phyloP scores from a whole-genome alignment of 257 asterid species.

The Primulina tabacum region DNA sequence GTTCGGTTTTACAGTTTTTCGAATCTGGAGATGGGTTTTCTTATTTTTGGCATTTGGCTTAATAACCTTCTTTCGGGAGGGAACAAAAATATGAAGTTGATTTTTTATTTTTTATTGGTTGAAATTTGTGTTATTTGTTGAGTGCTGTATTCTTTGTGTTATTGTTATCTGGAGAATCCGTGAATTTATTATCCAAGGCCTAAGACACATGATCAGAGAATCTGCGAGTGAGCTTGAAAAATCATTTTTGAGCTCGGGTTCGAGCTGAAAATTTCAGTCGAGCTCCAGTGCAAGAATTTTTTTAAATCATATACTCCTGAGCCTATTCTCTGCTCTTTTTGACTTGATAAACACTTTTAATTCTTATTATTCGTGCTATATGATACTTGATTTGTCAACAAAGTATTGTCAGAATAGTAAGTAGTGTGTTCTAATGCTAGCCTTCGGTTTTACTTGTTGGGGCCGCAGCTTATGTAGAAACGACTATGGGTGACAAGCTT shows the following conservation, averaged over 20 bases:
- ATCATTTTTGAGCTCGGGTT: not conserved
- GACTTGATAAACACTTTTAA: not conserved
- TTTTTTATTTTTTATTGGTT: too few species aligned
- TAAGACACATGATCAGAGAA: not conserved
- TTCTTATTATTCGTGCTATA: not conserved
- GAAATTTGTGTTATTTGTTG: not conserved
- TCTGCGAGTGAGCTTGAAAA: not conserved
- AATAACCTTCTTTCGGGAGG: too few species aligned
- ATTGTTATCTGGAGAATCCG: not conserved
- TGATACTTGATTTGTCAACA: constrained; percentile 1
- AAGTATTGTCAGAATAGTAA: not conserved
- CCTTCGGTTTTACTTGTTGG: not conserved
- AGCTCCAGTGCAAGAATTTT: too few species aligned
- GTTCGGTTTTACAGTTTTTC: too few species aligned
- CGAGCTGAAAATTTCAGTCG: not conserved
- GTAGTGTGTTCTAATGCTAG: not conserved
- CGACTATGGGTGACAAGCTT: constrained; percentile 69
- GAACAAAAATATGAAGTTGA: too few species aligned
- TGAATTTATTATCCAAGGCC: not conserved
- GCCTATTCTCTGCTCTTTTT: not conserved
- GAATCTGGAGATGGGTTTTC: too few species aligned
- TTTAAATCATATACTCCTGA: not conserved
- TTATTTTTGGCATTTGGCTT: too few species aligned
- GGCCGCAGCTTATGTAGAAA: constrained; percentile 29
- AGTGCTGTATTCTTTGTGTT: not conserved